Base-by-base conservation (phyloP, 495 filamentous ascomycete species). In the Penicillium pancosmium region DNA sequence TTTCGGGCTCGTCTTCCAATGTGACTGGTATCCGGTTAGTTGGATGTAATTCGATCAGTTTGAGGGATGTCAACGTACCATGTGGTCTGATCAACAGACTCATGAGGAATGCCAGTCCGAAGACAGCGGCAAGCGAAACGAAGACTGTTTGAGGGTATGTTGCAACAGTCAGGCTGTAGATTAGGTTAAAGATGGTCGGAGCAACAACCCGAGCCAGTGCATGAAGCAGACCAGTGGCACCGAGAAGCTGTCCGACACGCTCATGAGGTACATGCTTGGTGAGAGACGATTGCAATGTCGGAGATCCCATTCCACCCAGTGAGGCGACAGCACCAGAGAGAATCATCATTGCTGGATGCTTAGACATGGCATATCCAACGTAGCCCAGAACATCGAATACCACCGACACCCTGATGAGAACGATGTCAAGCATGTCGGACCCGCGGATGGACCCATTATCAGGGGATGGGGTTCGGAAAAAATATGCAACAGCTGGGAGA, bases 251-350 rank as follows among this genome's bases (percentile, higher is more conserved):
- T 0, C 94, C 94, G 1, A 91, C 87, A 31, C 83, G 82, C 61
- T 93, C 88, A 9, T 83, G 80, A 5, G 93, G 91, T 0, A 97
- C 87, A 68, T 97, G 94, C 67, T 97, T 97, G 52, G 91, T 97
- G 16, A 97, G 73, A 0, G 90, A 81, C 0, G 88, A 85, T 64
- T 95, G 90, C 50, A 97, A 73, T 0, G 89, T 93, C 4, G 94
- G 93, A 5, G 86, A 87, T 0, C 86, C 93, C 52, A 97, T 86
- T 3, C 93, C 92, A 11, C 93, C 94, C 38, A 96, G 73, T 0
- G 91, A 80, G 2, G 91, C 87, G 19, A 90, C 63, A 19, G 86
- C 76, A 49, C 91, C 94, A 12, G 86, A 89, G 5, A 86, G 40
- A 9, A 90, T 82, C 71, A 88, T 83, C 2, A 88, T 50, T 0